phyloP scores from a whole-genome alignment of 148 eudicot genomes.

The Chenopodium quinoa region DNA sequence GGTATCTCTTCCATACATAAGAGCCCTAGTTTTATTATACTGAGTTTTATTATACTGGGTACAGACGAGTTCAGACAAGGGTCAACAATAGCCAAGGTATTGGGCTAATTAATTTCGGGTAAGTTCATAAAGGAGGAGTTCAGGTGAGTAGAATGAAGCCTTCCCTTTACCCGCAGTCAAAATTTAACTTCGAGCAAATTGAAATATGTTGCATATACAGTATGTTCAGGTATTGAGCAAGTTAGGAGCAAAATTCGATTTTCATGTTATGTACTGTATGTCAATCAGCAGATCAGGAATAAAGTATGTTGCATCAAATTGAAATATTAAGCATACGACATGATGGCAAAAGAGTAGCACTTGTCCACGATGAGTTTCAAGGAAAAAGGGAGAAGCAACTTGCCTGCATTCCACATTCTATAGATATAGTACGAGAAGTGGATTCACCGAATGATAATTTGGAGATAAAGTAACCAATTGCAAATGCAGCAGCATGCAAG shows the following conservation, averaged over 20 bases:
- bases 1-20: too few relatives aligned
- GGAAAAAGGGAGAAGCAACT: not conserved
- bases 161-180: too few relatives aligned
- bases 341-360: not conserved
- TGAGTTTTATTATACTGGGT: too few relatives aligned
- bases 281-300: not conserved
- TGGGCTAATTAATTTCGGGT: too few relatives aligned
- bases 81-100: not conserved
- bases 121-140: too few relatives aligned
- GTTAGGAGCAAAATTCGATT: not conserved
- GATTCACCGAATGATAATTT: conserved; percentile 92
- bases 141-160: not conserved
- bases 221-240: not conserved
- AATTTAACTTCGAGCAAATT: too few relatives aligned
- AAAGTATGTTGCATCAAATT: not conserved
- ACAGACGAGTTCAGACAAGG: not conserved
- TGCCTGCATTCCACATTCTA: conserved; percentile 99
- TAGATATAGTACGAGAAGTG: conserved; percentile 96
- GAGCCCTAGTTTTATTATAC: too few relatives aligned
- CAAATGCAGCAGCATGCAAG: conserved; percentile 87
- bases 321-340: not conserved
- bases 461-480: conserved; percentile 81
- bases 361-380: not conserved
- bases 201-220: too few relatives aligned
- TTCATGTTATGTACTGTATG: not conserved